Conservation (phyloP, 257 asterid species). For the Solanum arcanum region DNA sequence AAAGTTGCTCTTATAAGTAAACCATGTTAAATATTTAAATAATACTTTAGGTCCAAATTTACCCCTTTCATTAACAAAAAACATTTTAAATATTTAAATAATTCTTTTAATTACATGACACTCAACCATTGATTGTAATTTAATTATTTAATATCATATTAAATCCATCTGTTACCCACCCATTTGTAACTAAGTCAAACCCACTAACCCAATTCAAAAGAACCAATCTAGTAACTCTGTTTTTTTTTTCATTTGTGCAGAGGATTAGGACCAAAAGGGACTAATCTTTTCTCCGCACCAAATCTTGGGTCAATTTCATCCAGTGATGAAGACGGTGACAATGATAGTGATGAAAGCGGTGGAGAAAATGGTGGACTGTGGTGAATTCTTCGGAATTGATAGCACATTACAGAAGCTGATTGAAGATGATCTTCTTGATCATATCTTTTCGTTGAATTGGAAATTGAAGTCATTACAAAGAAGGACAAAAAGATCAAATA, state of each 20-base stretch:
- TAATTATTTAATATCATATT: too few species aligned
- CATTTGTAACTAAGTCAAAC: too few species aligned
- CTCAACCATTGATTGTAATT: too few species aligned
- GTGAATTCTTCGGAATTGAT: slow-evolving; percentile 39
- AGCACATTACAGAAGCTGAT: slow-evolving; percentile 4
- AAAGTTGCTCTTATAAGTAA: too few species aligned
- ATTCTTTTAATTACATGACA: too few species aligned
- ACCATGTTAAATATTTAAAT: too few species aligned
- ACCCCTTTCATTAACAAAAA: too few species aligned
- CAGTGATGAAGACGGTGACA: background rate
- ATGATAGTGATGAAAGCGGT: slow-evolving; percentile 3
- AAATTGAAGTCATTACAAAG: background rate
- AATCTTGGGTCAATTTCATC: slow-evolving; percentile 69
- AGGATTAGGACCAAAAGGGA: slow-evolving; percentile 90
- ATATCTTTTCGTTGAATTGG: background rate
- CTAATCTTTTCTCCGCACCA: slow-evolving; percentile 71
- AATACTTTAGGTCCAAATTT: too few species aligned
- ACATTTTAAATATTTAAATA: too few species aligned
- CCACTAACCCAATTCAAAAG: too few species aligned
- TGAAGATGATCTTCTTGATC: background rate
- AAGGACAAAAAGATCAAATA: background rate
- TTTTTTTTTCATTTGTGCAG: slow-evolving; percentile 46
- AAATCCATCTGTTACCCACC: too few species aligned
- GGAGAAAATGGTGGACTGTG: slow-evolving; percentile 39
- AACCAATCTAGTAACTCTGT: background rate